These are phyloP conservation scores for Trypanosoma mega DNA, from an alignment of 208 protist species.

Conservation along the genomic window DNA sequence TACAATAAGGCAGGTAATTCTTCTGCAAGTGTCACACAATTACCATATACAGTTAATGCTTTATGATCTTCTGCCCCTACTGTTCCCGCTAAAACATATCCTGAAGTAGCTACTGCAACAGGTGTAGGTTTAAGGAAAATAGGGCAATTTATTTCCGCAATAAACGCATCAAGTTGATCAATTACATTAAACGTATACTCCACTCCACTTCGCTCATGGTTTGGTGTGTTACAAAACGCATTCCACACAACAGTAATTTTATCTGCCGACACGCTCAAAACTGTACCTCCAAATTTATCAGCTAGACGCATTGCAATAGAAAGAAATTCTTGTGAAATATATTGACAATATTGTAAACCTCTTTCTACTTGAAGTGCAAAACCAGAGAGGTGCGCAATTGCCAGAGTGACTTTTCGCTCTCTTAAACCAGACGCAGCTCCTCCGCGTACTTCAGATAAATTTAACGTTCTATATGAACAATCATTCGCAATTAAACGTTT, in stretches of 20 bases:
- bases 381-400: constrained; percentile 10
- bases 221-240: constrained; percentile 14
- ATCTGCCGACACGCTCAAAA: constrained; percentile 35
- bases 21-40: constrained; percentile 19
- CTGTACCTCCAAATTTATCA: constrained; percentile 27
- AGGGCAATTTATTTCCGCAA: background rate
- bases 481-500: constrained; percentile 1
- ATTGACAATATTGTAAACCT: constrained; percentile 6
- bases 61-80: constrained; percentile 18
- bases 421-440: constrained; percentile 6
- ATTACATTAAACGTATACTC: constrained; percentile 16
- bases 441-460: constrained; percentile 14
- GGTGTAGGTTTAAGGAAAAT: constrained; percentile 4
- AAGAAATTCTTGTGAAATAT: constrained; percentile 35
- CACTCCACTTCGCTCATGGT: constrained; percentile 21
- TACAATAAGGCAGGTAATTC: constrained; percentile 16
- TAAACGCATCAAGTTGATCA: constrained; percentile 8
- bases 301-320: constrained; percentile 26
- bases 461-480: constrained; percentile 7
- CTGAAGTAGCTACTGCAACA: constrained; percentile 22
- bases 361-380: constrained; percentile 12
- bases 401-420: constrained; percentile 14
- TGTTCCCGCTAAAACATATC: constrained; percentile 18
- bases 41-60: constrained; percentile 15
- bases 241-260: constrained; percentile 51